Percentiles rank a stretch among this genome's conserved stretches.
phyloP scores from a whole-genome alignment of 805 yeast genomes.

The Myxozyma melibiosi region DNA sequence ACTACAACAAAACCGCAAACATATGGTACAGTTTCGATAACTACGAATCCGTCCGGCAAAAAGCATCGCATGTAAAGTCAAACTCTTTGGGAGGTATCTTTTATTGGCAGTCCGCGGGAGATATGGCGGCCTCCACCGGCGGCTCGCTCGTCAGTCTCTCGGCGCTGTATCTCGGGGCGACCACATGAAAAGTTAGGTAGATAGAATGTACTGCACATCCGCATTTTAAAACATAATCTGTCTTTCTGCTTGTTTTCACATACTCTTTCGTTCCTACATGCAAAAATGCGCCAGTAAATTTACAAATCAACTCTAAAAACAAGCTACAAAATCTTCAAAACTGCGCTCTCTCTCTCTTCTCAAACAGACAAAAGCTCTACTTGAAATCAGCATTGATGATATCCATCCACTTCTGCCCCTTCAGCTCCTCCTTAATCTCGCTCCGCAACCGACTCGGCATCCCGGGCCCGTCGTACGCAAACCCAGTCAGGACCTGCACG shows the following conservation, averaged over 20 bases:
- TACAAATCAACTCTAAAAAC: too few relatives aligned
- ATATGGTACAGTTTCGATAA: constrained; percentile 67
- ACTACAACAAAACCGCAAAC: constrained; percentile 47
- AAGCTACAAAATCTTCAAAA: neutral
- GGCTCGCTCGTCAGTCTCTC: constrained; percentile 13
- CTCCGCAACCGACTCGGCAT: constrained; percentile 62
- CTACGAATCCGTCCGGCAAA: constrained; percentile 52
- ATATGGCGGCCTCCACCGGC: constrained; percentile 14
- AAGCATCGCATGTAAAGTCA: constrained; percentile 58
- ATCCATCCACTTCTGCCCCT: constrained; percentile 82
- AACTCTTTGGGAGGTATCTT: constrained; percentile 73
- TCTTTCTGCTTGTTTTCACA: too few relatives aligned
- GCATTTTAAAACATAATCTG: neutral
- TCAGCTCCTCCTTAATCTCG: constrained; percentile 64
- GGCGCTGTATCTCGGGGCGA: neutral
- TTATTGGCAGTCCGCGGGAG: constrained; percentile 63
- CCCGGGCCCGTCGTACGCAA: constrained; percentile 93
- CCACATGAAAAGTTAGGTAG: neutral
- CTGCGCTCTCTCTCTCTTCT: too few relatives aligned
- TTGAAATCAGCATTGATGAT: constrained; percentile 62
- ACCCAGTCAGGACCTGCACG: constrained; percentile 83
- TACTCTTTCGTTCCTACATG: too few relatives aligned
- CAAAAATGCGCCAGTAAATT: too few relatives aligned
- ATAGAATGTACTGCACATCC: too few relatives aligned
- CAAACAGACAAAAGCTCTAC: neutral